Conservation (phyloP, 2,329 filamentous ascomycete species). For the Beauveria sp. region DNA sequence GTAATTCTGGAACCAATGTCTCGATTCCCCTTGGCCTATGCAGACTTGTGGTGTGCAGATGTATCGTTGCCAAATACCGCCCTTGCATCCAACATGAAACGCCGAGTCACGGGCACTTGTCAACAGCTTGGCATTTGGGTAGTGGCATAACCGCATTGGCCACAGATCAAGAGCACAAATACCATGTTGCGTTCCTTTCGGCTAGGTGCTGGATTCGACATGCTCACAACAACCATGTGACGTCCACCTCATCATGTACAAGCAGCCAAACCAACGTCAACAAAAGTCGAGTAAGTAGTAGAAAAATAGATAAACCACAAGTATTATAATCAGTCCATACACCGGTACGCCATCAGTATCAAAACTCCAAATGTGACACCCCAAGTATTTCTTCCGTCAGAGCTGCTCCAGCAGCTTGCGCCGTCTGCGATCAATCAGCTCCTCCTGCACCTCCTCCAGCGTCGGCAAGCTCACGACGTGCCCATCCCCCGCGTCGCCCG, state of each 20-base stretch:
- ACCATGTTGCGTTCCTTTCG: no score
- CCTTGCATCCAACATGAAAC: background rate
- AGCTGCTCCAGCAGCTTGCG: slow-evolving; percentile 80
- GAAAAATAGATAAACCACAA: background rate
- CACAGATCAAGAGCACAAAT: no score
- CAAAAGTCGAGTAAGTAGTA: background rate
- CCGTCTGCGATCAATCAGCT: slow-evolving; percentile 79
- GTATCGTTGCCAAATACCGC: background rate
- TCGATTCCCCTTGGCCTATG: background rate
- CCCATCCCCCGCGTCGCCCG: slow-evolving; percentile 81
- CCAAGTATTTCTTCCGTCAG: slow-evolving; percentile 15
- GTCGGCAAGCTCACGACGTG: slow-evolving; percentile 76
- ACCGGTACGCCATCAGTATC: background rate
- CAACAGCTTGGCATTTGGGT: no score
- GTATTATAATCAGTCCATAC: background rate
- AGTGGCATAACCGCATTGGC: no score
- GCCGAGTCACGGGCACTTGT: background rate
- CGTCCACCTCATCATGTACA: background rate
- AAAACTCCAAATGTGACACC: background rate
- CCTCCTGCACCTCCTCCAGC: slow-evolving; percentile 86
- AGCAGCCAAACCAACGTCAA: background rate
- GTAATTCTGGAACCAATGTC: background rate
- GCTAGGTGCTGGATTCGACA: no score
- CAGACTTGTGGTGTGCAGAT: background rate
- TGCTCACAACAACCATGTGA: no score